phyloP scores from a whole-genome alignment of 352 stramenopile genomes.

The Phytophthora macrochlamydospora region DNA sequence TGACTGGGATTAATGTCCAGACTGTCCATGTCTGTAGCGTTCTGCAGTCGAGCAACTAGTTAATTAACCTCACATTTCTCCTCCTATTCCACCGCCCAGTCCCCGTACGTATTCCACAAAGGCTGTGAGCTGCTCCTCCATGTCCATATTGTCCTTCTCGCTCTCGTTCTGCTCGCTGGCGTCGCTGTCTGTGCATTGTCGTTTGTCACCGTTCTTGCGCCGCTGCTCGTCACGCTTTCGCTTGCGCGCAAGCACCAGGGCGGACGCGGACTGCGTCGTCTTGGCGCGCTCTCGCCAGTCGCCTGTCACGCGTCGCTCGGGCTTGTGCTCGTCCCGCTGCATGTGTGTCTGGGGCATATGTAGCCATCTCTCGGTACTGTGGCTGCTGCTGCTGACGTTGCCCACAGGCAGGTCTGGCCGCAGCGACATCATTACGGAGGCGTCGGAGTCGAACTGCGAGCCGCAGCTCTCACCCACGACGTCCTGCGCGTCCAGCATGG shows the following conservation, averaged over 20 bases:
- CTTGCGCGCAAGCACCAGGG: constrained; percentile 37
- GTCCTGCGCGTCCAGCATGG: constrained; percentile 42
- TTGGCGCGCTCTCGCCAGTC: constrained; percentile 18
- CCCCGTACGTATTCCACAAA: constrained; percentile 71
- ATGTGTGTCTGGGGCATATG: constrained; percentile 19
- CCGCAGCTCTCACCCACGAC: constrained; percentile 37
- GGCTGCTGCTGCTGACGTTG: not conserved
- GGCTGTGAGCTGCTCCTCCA: constrained; percentile 50
- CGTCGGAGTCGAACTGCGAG: constrained; percentile 29
- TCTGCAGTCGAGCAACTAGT: constrained; percentile 23
- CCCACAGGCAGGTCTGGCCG: constrained; percentile 10
- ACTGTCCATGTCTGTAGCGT: constrained; percentile 61
- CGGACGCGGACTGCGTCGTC: constrained; percentile 31
- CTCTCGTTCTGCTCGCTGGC: constrained; percentile 33
- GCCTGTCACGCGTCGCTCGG: not conserved
- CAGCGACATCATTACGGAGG: constrained; percentile 19
- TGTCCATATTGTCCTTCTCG: constrained; percentile 39
- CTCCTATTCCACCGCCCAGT: not conserved
- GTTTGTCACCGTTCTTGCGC: constrained; percentile 26
- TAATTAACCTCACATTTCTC: constrained; percentile 6
- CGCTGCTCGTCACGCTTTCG: constrained; percentile 37
- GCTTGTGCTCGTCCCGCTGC: constrained; percentile 18
- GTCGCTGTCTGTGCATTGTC: constrained; percentile 28
- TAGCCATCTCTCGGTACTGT: constrained; percentile 9
- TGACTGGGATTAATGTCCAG: constrained; percentile 67